phyloP scores from a whole-genome alignment of 2,329 filamentous ascomycete species.

The Eutypa lata region DNA sequence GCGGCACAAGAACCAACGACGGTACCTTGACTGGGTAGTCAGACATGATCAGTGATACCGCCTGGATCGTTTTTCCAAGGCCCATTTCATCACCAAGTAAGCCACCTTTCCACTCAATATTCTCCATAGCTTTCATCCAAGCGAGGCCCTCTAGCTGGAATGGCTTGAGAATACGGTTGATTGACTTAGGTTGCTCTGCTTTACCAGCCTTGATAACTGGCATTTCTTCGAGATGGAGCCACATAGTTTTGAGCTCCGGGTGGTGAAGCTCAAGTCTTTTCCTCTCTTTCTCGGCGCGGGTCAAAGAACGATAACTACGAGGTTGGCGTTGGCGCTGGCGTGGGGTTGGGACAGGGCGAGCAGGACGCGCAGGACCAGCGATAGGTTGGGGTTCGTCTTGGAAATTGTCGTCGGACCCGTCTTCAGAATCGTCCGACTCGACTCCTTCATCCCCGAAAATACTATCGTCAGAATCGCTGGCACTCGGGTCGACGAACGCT shows the following conservation, averaged over 20 bases:
- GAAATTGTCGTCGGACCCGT: slow-evolving; percentile 8
- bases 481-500: no score
- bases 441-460: no score
- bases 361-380: no score
- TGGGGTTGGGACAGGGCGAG: slow-evolving; percentile 25
- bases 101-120: slow-evolving; percentile 80
- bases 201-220: slow-evolving; percentile 60
- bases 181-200: slow-evolving; percentile 70
- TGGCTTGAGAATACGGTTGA: slow-evolving; percentile 80
- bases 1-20: slow-evolving; percentile 84
- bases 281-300: slow-evolving; percentile 47
- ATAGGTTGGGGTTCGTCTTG: no score
- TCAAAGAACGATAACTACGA: no score
- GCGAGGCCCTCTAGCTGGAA: slow-evolving; percentile 92
- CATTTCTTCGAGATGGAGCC: slow-evolving; percentile 68
- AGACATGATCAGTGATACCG: slow-evolving; percentile 96
- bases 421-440: background rate
- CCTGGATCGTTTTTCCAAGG: slow-evolving; percentile 97
- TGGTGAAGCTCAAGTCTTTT: slow-evolving; percentile 71
- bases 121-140: slow-evolving; percentile 92
- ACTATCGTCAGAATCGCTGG: background rate
- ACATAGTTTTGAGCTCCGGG: slow-evolving; percentile 80
- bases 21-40: slow-evolving; percentile 84
- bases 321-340: slow-evolving; percentile 4
- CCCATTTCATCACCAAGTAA: slow-evolving; percentile 98